These are phyloP conservation scores for Colletotrichum orchidophilum DNA, from an alignment of 2,329 filamentous ascomycete species.

Conservation along the genomic window DNA sequence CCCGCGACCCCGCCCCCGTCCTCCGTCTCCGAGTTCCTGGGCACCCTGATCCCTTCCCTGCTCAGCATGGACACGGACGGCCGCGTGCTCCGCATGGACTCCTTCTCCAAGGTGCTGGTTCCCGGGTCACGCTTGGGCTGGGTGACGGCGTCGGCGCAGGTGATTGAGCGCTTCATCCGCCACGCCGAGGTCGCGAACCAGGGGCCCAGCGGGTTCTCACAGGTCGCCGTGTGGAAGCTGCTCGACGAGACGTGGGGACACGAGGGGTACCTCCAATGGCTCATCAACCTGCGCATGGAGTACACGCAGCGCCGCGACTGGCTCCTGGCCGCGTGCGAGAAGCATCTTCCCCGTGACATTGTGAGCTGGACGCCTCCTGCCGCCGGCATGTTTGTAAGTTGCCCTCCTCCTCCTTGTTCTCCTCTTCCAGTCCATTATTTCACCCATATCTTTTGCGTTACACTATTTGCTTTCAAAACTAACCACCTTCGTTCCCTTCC, in stretches of 20 bases:
- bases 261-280: constrained; percentile 86
- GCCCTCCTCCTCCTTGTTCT: neutral
- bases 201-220: constrained; percentile 84
- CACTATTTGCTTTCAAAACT: neutral
- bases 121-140: constrained; percentile 87
- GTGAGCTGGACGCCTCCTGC: constrained; percentile 82
- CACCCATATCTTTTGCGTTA: neutral
- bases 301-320: constrained; percentile 84
- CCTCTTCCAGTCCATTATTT: neutral
- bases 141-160: constrained; percentile 87
- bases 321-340: constrained; percentile 82
- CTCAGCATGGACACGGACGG: constrained; percentile 87
- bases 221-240: constrained; percentile 86
- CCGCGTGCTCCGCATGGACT: constrained; percentile 89
- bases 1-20: constrained; percentile 64
- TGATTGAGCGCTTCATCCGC: constrained; percentile 83
- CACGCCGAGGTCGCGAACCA: constrained; percentile 88
- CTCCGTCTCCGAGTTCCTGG: constrained; percentile 77
- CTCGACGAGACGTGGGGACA: constrained; percentile 97
- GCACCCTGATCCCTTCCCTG: constrained; percentile 76
- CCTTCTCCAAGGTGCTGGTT: constrained; percentile 90
- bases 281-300: constrained; percentile 81
- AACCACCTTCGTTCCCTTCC: neutral
- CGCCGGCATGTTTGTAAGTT: constrained; percentile 93
- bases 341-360: constrained; percentile 76